phyloP scores from a whole-genome alignment of 2,329 filamentous ascomycete species.

The Aspergillus flavus region DNA sequence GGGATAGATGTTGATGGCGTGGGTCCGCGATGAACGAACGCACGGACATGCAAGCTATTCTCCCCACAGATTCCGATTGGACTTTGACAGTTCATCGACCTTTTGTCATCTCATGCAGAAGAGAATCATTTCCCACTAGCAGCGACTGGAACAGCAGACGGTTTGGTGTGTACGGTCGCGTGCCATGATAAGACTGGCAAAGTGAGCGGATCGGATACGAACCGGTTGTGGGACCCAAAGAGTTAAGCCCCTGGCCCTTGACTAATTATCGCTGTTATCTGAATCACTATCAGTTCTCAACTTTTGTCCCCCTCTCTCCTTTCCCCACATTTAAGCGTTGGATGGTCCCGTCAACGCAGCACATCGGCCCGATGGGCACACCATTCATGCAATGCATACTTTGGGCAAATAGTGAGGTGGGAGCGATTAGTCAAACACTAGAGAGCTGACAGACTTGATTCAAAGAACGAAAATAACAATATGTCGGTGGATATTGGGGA shows the following conservation, averaged over 20 bases:
- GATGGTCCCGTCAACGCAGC: not conserved
- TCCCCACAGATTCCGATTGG: not conserved
- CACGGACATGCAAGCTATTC: not conserved
- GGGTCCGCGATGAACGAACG: not conserved
- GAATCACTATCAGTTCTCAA: not conserved
- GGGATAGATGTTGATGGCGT: not conserved
- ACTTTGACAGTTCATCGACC: not conserved
- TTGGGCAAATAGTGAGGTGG: not conserved
- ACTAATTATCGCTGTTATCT: constrained; percentile 1
- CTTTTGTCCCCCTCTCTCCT: not conserved
- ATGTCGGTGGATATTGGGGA: not conserved
- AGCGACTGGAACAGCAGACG: not conserved
- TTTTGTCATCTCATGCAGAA: not conserved
- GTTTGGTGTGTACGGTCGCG: not conserved
- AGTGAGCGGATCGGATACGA: not conserved
- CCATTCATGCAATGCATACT: not conserved
- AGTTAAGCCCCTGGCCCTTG: not conserved
- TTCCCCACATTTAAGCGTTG: not conserved
- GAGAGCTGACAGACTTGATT: not conserved
- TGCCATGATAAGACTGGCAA: not conserved
- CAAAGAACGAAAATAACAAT: not conserved
- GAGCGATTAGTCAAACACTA: not conserved
- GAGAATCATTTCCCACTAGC: not conserved
- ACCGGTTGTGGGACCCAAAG: not conserved
- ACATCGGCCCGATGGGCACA: not conserved